Evolutionary conservation across 495 filamentous ascomycete genomes (phyloP).

Genomic region (Penicillium pulvis): DNA sequence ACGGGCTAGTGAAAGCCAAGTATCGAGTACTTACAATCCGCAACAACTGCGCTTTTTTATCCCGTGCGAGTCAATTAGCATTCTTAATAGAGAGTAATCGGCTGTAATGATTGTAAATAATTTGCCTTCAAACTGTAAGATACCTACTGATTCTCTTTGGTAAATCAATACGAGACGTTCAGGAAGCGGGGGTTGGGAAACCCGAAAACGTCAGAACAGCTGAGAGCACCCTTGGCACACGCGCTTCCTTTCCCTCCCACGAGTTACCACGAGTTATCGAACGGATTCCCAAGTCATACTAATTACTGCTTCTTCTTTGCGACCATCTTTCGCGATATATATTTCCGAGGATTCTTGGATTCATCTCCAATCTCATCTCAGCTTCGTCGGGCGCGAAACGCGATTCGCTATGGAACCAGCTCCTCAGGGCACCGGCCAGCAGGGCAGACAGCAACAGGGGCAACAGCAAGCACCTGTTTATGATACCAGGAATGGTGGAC

Average conservation of each 20-base stretch:
- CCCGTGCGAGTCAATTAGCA: too few species aligned
- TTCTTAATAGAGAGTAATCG: too few species aligned
- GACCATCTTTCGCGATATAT: not conserved
- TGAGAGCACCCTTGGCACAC: conserved; percentile 23
- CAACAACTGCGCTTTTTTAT: not conserved
- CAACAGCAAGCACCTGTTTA: conserved; percentile 56
- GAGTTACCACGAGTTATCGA: not conserved
- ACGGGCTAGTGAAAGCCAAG: not conserved
- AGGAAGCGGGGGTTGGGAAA: conserved; percentile 6
- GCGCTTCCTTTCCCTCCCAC: conserved; percentile 16
- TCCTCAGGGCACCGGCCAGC: conserved; percentile 54
- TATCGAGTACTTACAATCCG: not conserved
- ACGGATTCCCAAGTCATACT: not conserved
- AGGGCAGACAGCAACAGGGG: conserved; percentile 54
- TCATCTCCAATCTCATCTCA: not conserved
- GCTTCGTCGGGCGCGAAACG: conserved; percentile 13
- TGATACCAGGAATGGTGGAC: conserved; percentile 78
- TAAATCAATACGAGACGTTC: not conserved
- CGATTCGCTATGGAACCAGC: conserved; percentile 57
- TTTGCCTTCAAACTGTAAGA: not conserved
- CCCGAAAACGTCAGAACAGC: conserved; percentile 28
- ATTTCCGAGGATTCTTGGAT: not conserved
- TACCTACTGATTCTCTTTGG: not conserved
- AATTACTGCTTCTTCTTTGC: not conserved
- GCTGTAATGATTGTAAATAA: too few species aligned